phyloP scores from a whole-genome alignment of 2,329 filamentous ascomycete genomes.

The Colletotrichum graminicola region DNA sequence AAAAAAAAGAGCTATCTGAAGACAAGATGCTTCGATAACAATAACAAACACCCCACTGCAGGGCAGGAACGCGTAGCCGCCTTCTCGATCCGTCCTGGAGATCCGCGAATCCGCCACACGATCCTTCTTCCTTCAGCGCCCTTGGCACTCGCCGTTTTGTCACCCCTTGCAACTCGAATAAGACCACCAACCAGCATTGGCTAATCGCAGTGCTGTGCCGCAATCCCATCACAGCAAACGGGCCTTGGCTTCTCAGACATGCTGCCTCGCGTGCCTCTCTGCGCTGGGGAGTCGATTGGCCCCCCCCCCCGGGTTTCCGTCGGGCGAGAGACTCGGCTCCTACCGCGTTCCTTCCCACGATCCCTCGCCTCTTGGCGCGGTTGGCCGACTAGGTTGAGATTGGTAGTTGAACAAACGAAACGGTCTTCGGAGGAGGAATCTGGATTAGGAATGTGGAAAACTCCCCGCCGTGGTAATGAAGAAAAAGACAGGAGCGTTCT shows the following conservation, averaged over 20 bases:
- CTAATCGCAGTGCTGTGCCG: neutral
- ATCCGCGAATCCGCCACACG: neutral
- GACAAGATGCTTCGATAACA: no score
- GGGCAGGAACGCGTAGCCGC: neutral
- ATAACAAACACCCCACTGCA: no score
- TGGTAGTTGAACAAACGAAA: neutral
- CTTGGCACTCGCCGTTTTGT: neutral
- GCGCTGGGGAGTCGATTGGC: neutral
- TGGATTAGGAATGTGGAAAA: neutral
- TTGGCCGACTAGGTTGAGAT: slow-evolving; percentile 1
- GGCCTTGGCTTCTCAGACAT: no score
- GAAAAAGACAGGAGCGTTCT: neutral
- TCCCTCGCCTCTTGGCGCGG: neutral
- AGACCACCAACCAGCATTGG: no score
- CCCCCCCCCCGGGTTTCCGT: no score
- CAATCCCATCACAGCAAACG: neutral
- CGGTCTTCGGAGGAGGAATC: neutral
- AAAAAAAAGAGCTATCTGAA: no score
- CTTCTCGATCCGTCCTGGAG: slow-evolving; percentile 4
- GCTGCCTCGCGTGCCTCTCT: neutral
- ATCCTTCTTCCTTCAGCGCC: slow-evolving; percentile 1
- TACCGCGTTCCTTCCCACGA: neutral
- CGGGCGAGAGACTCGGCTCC: neutral
- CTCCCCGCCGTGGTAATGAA: neutral
- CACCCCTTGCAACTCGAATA: no score